Conservation (phyloP, 768 basidiomycete species). For the Imleria badia region DNA sequence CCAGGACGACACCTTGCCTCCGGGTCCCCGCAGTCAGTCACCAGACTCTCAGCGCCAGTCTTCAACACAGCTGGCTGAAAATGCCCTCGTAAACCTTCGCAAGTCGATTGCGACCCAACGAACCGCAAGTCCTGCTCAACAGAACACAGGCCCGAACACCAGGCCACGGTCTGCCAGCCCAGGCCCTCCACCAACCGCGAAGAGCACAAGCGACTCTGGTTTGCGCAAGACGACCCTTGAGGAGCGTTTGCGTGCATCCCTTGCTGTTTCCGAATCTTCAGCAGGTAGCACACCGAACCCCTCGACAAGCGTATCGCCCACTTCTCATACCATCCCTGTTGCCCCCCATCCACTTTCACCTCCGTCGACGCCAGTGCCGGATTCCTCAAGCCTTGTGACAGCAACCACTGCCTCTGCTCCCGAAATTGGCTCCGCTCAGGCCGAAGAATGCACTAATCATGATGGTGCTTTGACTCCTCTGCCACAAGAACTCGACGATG, state of each 20-base stretch:
- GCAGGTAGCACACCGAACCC: constrained; percentile 40
- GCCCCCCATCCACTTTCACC: constrained; percentile 42
- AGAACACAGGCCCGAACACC: constrained; percentile 5
- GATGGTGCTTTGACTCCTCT: background rate
- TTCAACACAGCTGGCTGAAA: constrained; percentile 59
- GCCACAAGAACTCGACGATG: background rate
- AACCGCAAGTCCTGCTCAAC: constrained; percentile 39
- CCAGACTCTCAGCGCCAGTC: constrained; percentile 36
- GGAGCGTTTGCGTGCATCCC: constrained; percentile 70
- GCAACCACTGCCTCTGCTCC: background rate
- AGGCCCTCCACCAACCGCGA: constrained; percentile 19
- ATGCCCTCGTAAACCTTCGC: constrained; percentile 57
- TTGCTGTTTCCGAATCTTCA: constrained; percentile 57
- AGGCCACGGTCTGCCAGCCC: constrained; percentile 27
- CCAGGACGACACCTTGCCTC: constrained; percentile 32
- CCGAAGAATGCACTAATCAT: background rate
- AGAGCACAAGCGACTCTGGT: constrained; percentile 19
- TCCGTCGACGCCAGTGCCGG: constrained; percentile 43
- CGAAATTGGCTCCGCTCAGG: background rate
- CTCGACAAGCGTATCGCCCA: constrained; percentile 45
- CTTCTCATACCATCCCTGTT: constrained; percentile 26
- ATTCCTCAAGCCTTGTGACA: constrained; percentile 31
- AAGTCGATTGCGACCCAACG: constrained; percentile 61
- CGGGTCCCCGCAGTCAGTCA: constrained; percentile 39
- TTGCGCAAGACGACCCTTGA: constrained; percentile 62